Conservation (phyloP, 1,284 basidiomycete genomes). For the Ganoderma boninense region DNA sequence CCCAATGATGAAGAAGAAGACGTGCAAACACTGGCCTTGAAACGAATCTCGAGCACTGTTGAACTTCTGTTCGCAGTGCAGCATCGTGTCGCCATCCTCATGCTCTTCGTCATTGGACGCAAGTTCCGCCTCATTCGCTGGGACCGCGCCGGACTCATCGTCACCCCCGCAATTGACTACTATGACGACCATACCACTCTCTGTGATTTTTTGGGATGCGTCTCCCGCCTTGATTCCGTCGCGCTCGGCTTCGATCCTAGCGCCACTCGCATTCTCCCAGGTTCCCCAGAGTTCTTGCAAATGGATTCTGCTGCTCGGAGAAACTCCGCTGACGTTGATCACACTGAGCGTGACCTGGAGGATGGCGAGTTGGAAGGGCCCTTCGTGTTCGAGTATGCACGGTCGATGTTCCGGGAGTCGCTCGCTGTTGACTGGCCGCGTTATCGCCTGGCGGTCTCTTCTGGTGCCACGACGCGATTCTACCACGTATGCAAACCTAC, state of each 20-base stretch:
- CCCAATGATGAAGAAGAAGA: background rate
- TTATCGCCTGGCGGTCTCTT: background rate
- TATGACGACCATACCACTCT: background rate
- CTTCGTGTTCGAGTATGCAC: background rate
- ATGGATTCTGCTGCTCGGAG: background rate
- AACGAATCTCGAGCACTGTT: background rate
- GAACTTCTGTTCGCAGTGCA: constrained; percentile 12
- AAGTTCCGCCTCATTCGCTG: constrained; percentile 15
- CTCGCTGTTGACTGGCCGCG: constrained; percentile 3
- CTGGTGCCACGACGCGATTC: background rate
- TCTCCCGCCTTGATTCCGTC: background rate
- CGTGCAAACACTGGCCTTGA: background rate
- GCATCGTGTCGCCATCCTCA: constrained; percentile 15
- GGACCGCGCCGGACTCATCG: constrained; percentile 18
- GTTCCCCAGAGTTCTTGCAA: background rate
- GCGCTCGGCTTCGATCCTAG: constrained; percentile 20
- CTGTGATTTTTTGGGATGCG: constrained; percentile 9
- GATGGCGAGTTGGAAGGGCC: background rate
- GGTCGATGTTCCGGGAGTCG: background rate
- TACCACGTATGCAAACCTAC: constrained; percentile 11
- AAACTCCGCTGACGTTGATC: background rate
- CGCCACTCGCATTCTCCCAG: constrained; percentile 5
- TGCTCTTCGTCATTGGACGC: constrained; percentile 14
- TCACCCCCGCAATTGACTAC: constrained; percentile 18
- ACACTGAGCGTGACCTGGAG: background rate